A percentile compares a stretch with the other conserved stretches of the same genome.
Conservation (phyloP, 371 early-diverging fungal species). For the Mortierella sp. region DNA sequence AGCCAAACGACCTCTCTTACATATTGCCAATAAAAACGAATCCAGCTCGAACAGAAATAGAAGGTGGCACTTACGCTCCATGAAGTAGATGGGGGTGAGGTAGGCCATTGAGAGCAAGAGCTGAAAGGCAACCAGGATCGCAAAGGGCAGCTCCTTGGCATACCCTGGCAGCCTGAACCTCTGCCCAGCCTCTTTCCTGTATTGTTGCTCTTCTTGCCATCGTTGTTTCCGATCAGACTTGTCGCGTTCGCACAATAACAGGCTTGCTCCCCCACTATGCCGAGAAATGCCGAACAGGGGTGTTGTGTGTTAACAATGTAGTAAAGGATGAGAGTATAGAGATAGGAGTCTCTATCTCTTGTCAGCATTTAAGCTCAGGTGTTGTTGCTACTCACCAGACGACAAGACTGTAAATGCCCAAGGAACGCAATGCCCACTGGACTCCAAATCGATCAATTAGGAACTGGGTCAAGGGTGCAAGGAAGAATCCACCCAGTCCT, state of each 20-base stretch:
- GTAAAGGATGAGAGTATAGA: neutral
- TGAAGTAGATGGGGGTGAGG: conserved; percentile 33
- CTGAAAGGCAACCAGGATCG: conserved; percentile 18
- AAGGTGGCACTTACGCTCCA: conserved; percentile 23
- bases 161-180: conserved; percentile 5
- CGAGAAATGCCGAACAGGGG: neutral
- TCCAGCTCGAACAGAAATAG: neutral
- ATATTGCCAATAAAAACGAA: too few relatives aligned
- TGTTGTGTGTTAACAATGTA: neutral
- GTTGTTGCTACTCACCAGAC: conserved; percentile 16
- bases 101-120: conserved; percentile 34
- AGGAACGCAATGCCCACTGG: conserved; percentile 29
- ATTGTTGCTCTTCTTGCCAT: neutral
- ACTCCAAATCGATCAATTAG: conserved; percentile 30
- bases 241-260: conserved; percentile 21
- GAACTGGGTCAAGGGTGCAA: conserved; percentile 29
- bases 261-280: conserved; percentile 17
- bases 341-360: neutral
- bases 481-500: conserved; percentile 71
- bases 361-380: neutral
- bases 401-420: conserved; percentile 35
- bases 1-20: neutral
- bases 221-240: neutral
- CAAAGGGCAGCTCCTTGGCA: conserved; percentile 18
- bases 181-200: neutral